Evolutionary conservation across 148 eudicot species (phyloP).

Genomic region (Nyssa sinensis): DNA sequence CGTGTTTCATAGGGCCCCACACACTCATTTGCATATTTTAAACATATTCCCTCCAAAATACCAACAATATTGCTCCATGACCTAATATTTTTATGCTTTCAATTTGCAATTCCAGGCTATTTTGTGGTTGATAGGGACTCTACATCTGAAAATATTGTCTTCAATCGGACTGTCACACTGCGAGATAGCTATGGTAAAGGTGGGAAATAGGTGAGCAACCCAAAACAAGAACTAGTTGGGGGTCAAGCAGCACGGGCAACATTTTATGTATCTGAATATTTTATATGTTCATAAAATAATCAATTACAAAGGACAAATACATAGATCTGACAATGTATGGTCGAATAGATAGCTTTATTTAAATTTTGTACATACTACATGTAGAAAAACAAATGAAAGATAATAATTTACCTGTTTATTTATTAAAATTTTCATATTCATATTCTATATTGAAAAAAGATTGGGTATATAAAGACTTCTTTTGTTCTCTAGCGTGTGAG

Average conservation of each 20-base stretch:
- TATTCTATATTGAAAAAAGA: too few relatives aligned
- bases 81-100: background rate
- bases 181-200: slow-evolving; percentile 67
- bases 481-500: too few relatives aligned
- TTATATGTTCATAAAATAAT: background rate
- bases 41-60: background rate
- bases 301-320: background rate
- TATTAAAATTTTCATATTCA: too few relatives aligned
- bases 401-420: background rate
- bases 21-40: background rate
- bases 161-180: slow-evolving; percentile 72
- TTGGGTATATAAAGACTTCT: too few relatives aligned
- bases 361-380: slow-evolving; percentile 5
- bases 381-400: background rate
- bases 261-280: background rate
- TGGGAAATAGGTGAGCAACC: slow-evolving; percentile 23
- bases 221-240: background rate
- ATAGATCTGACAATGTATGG: background rate
- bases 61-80: background rate
- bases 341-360: background rate
- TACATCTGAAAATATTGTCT: slow-evolving; percentile 60
- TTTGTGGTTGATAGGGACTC: slow-evolving; percentile 83
- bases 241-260: background rate
- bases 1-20: too few relatives aligned
- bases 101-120: slow-evolving; percentile 46